Evolutionary conservation across 225 moss, liverwort and hornwort genomes (phyloP).

Genomic region (Physcomitrium patens): DNA sequence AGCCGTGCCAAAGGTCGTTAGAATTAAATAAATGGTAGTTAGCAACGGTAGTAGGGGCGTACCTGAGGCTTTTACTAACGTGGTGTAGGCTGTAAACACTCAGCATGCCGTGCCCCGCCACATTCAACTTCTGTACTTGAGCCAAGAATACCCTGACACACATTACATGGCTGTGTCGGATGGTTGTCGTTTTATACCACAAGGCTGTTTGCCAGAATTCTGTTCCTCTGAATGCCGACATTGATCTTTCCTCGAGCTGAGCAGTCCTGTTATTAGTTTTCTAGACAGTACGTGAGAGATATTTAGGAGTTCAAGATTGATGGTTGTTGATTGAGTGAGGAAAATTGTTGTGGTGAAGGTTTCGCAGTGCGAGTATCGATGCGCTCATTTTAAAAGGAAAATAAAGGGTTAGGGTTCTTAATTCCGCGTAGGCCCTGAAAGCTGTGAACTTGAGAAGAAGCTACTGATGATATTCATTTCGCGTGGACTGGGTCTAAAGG

Average conservation of each 20-base stretch:
- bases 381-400: background rate
- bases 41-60: background rate
- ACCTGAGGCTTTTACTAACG: conserved; percentile 3
- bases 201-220: background rate
- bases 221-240: background rate
- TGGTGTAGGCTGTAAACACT: background rate
- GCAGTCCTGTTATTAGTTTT: background rate
- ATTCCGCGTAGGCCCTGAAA: background rate
- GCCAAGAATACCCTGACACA: conserved; percentile 11
- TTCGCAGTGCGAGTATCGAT: background rate
- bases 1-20: background rate
- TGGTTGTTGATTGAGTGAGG: background rate
- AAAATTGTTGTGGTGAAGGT: too few relatives aligned
- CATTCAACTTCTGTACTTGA: conserved; percentile 14
- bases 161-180: conserved; percentile 1
- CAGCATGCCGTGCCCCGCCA: background rate
- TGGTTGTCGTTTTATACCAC: background rate
- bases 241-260: background rate
- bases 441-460: background rate
- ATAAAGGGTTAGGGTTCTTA: background rate
- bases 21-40: background rate
- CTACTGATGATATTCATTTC: background rate
- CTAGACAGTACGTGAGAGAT: background rate
- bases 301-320: background rate
- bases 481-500: background rate